Evolutionary conservation across 495 filamentous ascomycete species (phyloP), one percentile per base, ranked within the genome.

Genomic region (Aspergillus ostianus): DNA sequence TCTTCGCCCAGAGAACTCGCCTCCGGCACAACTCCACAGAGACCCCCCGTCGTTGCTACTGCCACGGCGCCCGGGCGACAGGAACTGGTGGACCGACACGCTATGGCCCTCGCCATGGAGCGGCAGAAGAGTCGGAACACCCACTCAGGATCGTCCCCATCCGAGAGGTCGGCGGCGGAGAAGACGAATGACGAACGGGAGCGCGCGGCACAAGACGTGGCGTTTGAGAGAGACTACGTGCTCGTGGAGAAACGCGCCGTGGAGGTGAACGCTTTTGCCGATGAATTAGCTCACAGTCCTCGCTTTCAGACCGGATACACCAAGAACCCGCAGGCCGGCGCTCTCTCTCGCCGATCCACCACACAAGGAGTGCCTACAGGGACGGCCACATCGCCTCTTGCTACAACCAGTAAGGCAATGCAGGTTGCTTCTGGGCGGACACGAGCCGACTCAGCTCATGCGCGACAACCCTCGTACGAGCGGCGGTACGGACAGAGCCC

Each of bases 231-330:
- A 62, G 94, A 97, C 64, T 98, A 97, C 63, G 93, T 98, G 36
- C 75, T 98, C 18, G 90, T 98, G 19, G 95, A 98, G 73, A 98
- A 97, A 77, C 87, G 87, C 53, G 87, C 88, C 8, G 92, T 98
- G 4, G 91, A 97, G 71, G 93, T 98, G 27, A 97, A 98, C 75
- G 93, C 94, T 4, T 91, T 98, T 68, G 94, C 94, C 9, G 94
- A 98, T 69, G 92, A 98, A 71, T 76, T 98, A 62, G 91, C 90
- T 18, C 85, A 91, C 50, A 91, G 90, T 58, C 87, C 87, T 30
- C 78, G 80, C 45, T 82, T 87, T 56, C 77, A 77, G 51, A 70
- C 74, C 9, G 73, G 77, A 0, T 68, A 73, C 32, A 32, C 68
- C 36, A 74, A 77, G 32, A 63, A 71, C 27, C 67, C 69, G 6